Evolutionary conservation across 371 early-diverging fungal species (phyloP).

Genomic region (Rhizomucor miehei): DNA sequence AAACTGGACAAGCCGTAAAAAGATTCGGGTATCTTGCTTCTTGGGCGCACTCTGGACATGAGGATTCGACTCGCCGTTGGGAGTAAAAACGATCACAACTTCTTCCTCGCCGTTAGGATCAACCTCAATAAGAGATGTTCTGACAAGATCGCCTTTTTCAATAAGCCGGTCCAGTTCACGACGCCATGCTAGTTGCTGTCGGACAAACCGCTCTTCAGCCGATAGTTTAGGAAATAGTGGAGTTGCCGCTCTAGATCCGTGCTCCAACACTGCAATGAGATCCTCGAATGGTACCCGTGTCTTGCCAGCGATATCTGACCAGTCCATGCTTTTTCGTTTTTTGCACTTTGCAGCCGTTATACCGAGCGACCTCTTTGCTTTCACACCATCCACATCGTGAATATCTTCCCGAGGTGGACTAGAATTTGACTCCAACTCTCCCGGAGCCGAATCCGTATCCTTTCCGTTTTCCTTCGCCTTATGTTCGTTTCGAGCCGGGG

Average conservation of each 20-base stretch:
- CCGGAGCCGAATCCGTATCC: background rate
- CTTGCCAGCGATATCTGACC: conserved; percentile 47
- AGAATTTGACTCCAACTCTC: background rate
- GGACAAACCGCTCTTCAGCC: conserved; percentile 84
- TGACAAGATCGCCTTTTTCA: conserved; percentile 67
- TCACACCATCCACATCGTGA: conserved; percentile 15
- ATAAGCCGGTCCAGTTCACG: conserved; percentile 76
- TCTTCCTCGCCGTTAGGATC: conserved; percentile 67
- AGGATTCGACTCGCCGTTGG: conserved; percentile 51
- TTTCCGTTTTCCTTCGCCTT: conserved; percentile 5
- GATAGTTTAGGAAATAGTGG: conserved; percentile 74
- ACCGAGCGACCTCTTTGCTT: conserved; percentile 37
- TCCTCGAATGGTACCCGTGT: conserved; percentile 58
- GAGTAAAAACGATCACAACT: conserved; percentile 79
- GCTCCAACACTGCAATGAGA: conserved; percentile 62
- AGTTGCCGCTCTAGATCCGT: conserved; percentile 57
- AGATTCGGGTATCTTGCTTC: conserved; percentile 79
- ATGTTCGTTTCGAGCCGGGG: background rate
- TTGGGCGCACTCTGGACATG: conserved; percentile 73
- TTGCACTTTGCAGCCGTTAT: conserved; percentile 44
- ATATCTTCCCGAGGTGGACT: background rate
- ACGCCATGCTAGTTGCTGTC: conserved; percentile 70
- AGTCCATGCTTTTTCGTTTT: conserved; percentile 40
- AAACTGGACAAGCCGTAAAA: conserved; percentile 76
- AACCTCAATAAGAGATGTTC: conserved; percentile 61